phyloP scores from a whole-genome alignment of 345 rosid species.

The Populus ilicifolia region DNA sequence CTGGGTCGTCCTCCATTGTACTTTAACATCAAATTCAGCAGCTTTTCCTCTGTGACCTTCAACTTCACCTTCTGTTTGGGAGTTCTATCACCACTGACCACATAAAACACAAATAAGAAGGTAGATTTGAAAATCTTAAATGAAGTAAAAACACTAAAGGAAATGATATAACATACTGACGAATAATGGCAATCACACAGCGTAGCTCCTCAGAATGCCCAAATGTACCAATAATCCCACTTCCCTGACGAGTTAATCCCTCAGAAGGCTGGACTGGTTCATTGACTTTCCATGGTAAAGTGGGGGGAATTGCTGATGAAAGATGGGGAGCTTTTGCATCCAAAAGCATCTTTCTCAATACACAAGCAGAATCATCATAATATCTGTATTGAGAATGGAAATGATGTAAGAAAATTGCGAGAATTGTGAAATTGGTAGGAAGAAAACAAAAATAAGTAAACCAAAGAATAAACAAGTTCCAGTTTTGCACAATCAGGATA shows the following conservation, averaged over 20 bases:
- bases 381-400: constrained; percentile 47
- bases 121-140: background rate
- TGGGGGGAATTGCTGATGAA: constrained; percentile 84
- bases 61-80: constrained; percentile 99
- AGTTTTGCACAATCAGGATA: background rate
- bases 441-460: background rate
- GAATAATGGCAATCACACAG: constrained; percentile 89
- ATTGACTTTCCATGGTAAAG: constrained; percentile 88
- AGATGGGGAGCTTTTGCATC: constrained; percentile 99
- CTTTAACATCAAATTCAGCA: constrained; percentile 89
- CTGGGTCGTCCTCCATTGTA: constrained; percentile 96
- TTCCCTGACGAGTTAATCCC: constrained; percentile 94
- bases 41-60: constrained; percentile 94
- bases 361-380: constrained; percentile 98
- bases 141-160: background rate
- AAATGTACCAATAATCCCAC: constrained; percentile 88
- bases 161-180: constrained; percentile 64
- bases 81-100: constrained; percentile 94
- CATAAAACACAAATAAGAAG: constrained; percentile 9
- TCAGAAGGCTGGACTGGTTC: constrained; percentile 73
- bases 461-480: background rate
- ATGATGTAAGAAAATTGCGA: background rate
- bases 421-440: background rate
- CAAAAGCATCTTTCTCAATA: constrained; percentile 86
- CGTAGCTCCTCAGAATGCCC: constrained; percentile 98